Conservation (phyloP, 768 basidiomycete species). For the Lentinula boryana region DNA sequence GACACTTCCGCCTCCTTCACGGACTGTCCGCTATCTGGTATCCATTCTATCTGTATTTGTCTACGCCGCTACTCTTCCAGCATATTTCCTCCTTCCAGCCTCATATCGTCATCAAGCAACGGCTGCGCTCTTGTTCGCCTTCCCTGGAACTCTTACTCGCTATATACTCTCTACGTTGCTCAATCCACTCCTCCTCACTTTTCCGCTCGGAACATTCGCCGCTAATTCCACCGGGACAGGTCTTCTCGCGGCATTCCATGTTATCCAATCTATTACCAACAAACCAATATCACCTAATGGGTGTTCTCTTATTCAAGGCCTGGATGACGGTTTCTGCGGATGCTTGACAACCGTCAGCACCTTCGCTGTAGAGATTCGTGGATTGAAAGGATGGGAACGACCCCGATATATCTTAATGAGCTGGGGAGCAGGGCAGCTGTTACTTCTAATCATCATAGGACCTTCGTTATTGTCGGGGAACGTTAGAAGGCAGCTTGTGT, state of each 20-base stretch:
- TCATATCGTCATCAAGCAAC: constrained; percentile 74
- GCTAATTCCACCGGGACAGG: constrained; percentile 79
- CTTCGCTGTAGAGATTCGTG: constrained; percentile 74
- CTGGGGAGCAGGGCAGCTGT: constrained; percentile 61
- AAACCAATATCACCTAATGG: constrained; percentile 39
- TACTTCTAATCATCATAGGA: constrained; percentile 71
- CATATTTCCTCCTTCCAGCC: constrained; percentile 70
- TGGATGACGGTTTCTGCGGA: constrained; percentile 91
- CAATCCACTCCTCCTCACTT: constrained; percentile 54
- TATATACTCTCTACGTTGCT: constrained; percentile 70
- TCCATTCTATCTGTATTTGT: constrained; percentile 52
- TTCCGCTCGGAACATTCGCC: constrained; percentile 76
- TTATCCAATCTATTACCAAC: constrained; percentile 51
- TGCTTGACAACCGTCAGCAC: constrained; percentile 94
- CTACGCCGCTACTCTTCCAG: constrained; percentile 71
- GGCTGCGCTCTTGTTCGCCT: constrained; percentile 84
- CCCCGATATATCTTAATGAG: constrained; percentile 67
- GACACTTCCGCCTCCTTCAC: constrained; percentile 33
- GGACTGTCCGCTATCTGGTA: constrained; percentile 41
- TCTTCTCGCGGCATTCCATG: constrained; percentile 69
- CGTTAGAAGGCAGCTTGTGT: constrained; percentile 39
- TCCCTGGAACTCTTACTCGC: constrained; percentile 82
- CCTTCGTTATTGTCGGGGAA: constrained; percentile 47
- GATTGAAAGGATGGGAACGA: constrained; percentile 50
- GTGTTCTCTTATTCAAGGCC: constrained; percentile 74